These are phyloP conservation scores for Nothophaeocryptopus gaeumannii DNA, from an alignment of 2,329 filamentous ascomycete genomes.

Conservation along the genomic window DNA sequence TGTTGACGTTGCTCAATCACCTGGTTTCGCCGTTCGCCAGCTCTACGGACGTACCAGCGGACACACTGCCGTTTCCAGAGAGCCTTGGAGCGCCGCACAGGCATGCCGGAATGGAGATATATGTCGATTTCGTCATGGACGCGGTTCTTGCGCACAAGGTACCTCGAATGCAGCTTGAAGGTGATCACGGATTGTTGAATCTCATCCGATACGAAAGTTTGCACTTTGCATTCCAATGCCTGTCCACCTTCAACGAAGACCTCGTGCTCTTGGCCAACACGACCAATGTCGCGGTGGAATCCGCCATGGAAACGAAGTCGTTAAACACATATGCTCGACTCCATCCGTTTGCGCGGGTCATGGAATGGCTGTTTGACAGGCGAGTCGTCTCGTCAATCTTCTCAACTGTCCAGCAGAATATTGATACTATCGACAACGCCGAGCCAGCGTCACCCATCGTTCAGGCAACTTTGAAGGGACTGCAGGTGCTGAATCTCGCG, in stretches of 20 bases:
- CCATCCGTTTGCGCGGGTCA: constrained; percentile 89
- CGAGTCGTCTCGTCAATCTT: constrained; percentile 79
- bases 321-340: constrained; percentile 77
- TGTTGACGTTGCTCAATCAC: constrained; percentile 72
- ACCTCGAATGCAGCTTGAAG: constrained; percentile 59
- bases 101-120: constrained; percentile 83
- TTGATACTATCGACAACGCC: constrained; percentile 68
- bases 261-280: constrained; percentile 81
- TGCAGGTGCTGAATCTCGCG: constrained; percentile 79
- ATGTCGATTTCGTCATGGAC: constrained; percentile 86
- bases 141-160: constrained; percentile 57
- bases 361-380: constrained; percentile 98
- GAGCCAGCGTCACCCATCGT: constrained; percentile 77
- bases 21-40: constrained; percentile 66
- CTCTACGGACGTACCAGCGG: constrained; percentile 59
- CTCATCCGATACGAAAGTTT: constrained; percentile 77
- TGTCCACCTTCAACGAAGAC: constrained; percentile 90
- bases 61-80: constrained; percentile 83
- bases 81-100: constrained; percentile 73
- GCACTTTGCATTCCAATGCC: constrained; percentile 74
- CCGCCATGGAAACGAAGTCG: constrained; percentile 69
- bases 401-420: constrained; percentile 71
- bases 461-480: constrained; percentile 70
- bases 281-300: constrained; percentile 71
- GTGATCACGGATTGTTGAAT: constrained; percentile 56